These are phyloP conservation scores for Ustilaginoidea virens DNA, from an alignment of 2,329 filamentous ascomycete species.

Conservation along the genomic window DNA sequence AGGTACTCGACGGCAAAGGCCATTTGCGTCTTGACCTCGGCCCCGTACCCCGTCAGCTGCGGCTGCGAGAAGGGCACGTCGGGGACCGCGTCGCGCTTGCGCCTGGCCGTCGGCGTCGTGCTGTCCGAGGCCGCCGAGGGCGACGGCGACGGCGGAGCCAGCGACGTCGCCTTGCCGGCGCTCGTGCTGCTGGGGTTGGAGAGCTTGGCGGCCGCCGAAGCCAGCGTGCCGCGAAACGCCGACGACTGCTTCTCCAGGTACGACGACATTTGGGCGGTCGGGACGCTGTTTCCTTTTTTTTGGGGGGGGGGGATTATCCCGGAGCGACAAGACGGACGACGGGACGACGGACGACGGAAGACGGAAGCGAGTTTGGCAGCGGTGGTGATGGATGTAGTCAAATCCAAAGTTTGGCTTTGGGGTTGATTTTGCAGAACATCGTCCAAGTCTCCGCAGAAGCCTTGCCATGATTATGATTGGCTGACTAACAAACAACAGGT, in stretches of 20 bases:
- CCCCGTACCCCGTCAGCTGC: slow-evolving; percentile 57
- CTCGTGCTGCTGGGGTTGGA: slow-evolving; percentile 33
- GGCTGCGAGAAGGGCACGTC: slow-evolving; percentile 59
- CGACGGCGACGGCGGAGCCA: slow-evolving; percentile 46
- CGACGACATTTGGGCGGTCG: slow-evolving; percentile 31
- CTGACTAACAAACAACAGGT: too few relatives aligned
- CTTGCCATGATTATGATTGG: too few relatives aligned
- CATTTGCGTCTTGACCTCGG: slow-evolving; percentile 74
- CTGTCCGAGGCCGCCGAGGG: slow-evolving; percentile 40
- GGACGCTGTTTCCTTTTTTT: background rate
- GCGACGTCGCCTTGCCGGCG: slow-evolving; percentile 19
- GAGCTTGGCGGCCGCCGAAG: slow-evolving; percentile 49
- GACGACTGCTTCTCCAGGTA: slow-evolving; percentile 52
- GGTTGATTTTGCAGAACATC: too few relatives aligned
- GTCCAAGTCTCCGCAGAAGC: too few relatives aligned
- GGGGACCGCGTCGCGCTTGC: slow-evolving; percentile 38
- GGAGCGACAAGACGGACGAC: background rate
- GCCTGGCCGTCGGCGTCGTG: slow-evolving; percentile 49
- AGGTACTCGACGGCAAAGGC: slow-evolving; percentile 76
- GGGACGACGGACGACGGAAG: too few relatives aligned
- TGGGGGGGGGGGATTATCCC: too few relatives aligned
- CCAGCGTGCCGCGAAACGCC: slow-evolving; percentile 44
- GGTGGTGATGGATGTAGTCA: too few relatives aligned
- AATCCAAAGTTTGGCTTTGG: too few relatives aligned
- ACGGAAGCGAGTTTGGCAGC: too few relatives aligned